Percentiles rank a stretch among this genome's conserved stretches.
These are phyloP conservation scores for Biscutella laevigata DNA, from an alignment of 441 rosid genomes.

Conservation along the genomic window DNA sequence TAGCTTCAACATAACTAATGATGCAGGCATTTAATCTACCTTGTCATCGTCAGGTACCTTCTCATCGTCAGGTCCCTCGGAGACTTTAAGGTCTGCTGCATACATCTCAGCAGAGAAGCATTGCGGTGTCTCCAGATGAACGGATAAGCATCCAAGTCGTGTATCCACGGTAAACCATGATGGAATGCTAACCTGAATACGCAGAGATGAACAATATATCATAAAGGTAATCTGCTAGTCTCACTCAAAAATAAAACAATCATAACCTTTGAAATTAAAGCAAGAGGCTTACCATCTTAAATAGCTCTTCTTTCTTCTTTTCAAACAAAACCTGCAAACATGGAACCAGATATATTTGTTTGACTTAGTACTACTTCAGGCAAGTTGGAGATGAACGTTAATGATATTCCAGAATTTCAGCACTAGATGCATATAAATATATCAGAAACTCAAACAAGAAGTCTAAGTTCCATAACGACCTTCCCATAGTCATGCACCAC, in stretches of 20 bases:
- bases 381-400: neutral
- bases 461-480: constrained; percentile 34
- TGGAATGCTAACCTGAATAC: constrained; percentile 86
- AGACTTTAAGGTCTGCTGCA: constrained; percentile 83
- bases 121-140: constrained; percentile 96
- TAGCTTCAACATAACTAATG: constrained; percentile 8
- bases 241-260: neutral
- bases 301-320: constrained; percentile 79
- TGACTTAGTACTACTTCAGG: neutral
- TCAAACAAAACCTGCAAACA: constrained; percentile 70
- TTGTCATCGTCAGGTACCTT: no score
- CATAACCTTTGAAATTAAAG: neutral
- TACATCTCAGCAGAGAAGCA: constrained; percentile 99
- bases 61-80: constrained; percentile 98
- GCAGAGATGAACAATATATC: neutral
- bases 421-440: neutral
- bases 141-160: constrained; percentile 90
- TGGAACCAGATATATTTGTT: constrained; percentile 7
- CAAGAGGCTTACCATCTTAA: constrained; percentile 68
- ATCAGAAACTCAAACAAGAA: neutral
- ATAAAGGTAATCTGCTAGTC: neutral
- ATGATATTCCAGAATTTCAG: neutral
- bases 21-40: constrained; percentile 34
- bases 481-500: constrained; percentile 88
- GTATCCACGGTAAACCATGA: constrained; percentile 97